A percentile compares a stretch with the other conserved stretches of the same genome.
Conservation (phyloP, 2,329 filamentous ascomycete species). For the Alternaria consortialis region DNA sequence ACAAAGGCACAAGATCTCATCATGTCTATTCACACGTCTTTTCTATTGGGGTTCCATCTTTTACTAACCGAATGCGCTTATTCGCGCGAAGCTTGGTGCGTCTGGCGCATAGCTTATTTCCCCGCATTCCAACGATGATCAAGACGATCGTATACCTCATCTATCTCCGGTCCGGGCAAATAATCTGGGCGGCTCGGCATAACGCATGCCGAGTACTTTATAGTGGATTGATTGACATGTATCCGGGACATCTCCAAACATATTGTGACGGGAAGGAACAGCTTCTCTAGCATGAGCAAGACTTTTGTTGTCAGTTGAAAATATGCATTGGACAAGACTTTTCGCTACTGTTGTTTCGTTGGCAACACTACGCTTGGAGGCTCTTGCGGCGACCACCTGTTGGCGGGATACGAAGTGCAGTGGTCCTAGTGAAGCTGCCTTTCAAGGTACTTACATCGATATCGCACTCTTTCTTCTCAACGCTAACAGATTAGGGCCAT, state of each 20-base stretch:
- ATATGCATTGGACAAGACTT: neutral
- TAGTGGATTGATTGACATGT: neutral
- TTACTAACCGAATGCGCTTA: neutral
- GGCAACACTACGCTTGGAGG: neutral
- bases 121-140: conserved; percentile 6
- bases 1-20: no score
- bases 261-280: no score
- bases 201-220: conserved; percentile 8
- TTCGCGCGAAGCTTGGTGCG: neutral
- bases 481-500: conserved; percentile 52
- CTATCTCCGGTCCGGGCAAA: conserved; percentile 7
- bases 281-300: neutral
- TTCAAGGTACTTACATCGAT: conserved; percentile 42
- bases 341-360: neutral
- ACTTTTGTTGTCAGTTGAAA: neutral
- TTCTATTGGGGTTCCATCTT: no score
- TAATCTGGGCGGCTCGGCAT: conserved; percentile 4
- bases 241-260: no score
- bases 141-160: neutral
- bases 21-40: no score
- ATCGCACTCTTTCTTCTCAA: neutral
- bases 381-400: conserved; percentile 48
- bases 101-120: conserved; percentile 10
- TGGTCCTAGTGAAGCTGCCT: conserved; percentile 60
- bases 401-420: conserved; percentile 66